Percentiles rank a stretch among this genome's conserved stretches.
These are phyloP conservation scores for Fusarium protoensiforme DNA, from an alignment of 2,329 filamentous ascomycete species.

Conservation along the genomic window DNA sequence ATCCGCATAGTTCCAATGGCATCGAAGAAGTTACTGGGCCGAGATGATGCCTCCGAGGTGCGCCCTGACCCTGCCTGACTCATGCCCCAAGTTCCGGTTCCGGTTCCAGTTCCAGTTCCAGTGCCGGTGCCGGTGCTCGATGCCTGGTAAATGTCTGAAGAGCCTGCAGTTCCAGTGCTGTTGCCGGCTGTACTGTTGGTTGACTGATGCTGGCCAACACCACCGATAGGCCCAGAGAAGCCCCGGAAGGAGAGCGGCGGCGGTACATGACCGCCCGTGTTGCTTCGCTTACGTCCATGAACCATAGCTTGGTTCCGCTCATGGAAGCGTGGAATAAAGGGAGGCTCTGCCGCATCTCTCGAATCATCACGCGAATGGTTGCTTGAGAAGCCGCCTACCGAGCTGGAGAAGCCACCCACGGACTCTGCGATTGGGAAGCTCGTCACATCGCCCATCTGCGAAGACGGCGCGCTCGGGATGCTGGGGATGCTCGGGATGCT, in stretches of 20 bases:
- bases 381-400: slow-evolving; percentile 50
- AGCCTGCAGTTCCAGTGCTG: slow-evolving; percentile 67
- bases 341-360: slow-evolving; percentile 75
- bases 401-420: slow-evolving; percentile 50
- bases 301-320: slow-evolving; percentile 62
- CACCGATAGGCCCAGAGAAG: slow-evolving; percentile 70
- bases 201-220: slow-evolving; percentile 56
- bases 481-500: slow-evolving; percentile 64
- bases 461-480: slow-evolving; percentile 51
- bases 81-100: slow-evolving; percentile 54
- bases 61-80: slow-evolving; percentile 59
- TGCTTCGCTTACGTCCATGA: slow-evolving; percentile 89
- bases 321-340: slow-evolving; percentile 76
- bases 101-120: not conserved
- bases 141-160: slow-evolving; percentile 68
- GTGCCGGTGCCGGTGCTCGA: slow-evolving; percentile 50
- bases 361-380: slow-evolving; percentile 60
- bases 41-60: slow-evolving; percentile 67
- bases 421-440: slow-evolving; percentile 55
- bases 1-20: slow-evolving; percentile 92
- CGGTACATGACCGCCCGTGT: slow-evolving; percentile 80
- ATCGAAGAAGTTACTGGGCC: slow-evolving; percentile 78
- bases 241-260: slow-evolving; percentile 81
- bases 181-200: slow-evolving; percentile 69
- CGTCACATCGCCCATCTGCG: slow-evolving; percentile 49